phyloP scores from a whole-genome alignment of 2,329 filamentous ascomycete species.

The Emergomyces orientalis region DNA sequence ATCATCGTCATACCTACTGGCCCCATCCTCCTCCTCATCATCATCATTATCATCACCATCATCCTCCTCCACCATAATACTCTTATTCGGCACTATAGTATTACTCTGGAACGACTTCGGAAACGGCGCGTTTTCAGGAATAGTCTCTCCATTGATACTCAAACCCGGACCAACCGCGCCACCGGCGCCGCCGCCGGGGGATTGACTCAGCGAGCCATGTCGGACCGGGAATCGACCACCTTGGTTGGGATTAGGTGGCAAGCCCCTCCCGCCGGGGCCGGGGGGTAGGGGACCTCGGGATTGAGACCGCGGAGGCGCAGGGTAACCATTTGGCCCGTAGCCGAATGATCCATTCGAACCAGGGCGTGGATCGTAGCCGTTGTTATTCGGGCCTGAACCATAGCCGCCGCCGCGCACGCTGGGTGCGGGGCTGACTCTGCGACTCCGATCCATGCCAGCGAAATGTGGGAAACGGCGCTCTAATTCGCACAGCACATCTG shows the following conservation, averaged over 20 bases:
- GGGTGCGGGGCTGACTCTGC: conserved; percentile 57
- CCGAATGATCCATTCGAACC: conserved; percentile 20
- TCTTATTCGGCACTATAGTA: conserved; percentile 95
- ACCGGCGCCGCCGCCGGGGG: neutral
- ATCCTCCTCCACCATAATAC: conserved; percentile 95
- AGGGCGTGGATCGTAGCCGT: conserved; percentile 28
- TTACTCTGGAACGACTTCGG: conserved; percentile 90
- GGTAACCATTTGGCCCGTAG: conserved; percentile 26
- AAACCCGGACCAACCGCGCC: conserved; percentile 24
- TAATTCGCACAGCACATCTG: conserved; percentile 91
- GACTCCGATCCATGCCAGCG: conserved; percentile 56
- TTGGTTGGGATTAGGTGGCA: conserved; percentile 12
- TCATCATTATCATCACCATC: conserved; percentile 46
- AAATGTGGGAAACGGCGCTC: conserved; percentile 85
- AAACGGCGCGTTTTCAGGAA: conserved; percentile 54
- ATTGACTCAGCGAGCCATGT: conserved; percentile 33
- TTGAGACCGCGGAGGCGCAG: conserved; percentile 34
- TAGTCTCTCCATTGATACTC: conserved; percentile 53
- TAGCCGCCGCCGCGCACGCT: conserved; percentile 46
- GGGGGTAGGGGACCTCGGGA: conserved; percentile 29
- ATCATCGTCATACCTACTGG: conserved; percentile 31
- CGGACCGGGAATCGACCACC: conserved; percentile 32
- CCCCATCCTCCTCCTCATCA: conserved; percentile 60
- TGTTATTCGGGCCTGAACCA: conserved; percentile 47
- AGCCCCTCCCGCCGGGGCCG: conserved; percentile 14